These are phyloP conservation scores for Uronychia setigera DNA, from an alignment of 73 alveolate genomes.

Conservation along the genomic window DNA sequence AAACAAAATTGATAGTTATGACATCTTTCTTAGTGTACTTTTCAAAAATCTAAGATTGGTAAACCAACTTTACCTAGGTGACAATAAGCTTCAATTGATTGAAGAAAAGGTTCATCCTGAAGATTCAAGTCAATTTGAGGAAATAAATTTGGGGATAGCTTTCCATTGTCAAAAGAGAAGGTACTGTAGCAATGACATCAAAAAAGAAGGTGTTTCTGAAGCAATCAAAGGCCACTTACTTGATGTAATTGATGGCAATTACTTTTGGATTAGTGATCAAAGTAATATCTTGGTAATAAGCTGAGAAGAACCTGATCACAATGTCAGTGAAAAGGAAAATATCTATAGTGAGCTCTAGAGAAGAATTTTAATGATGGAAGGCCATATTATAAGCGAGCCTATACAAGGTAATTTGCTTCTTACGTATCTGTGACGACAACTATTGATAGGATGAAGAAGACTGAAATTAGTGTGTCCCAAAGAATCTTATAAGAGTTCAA, in stretches of 20 bases:
- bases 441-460: background rate
- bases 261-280: background rate
- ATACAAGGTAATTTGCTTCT: too few relatives aligned
- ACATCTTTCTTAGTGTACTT: too few relatives aligned
- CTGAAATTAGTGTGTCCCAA: background rate
- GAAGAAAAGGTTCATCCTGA: background rate
- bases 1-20: background rate
- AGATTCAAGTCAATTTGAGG: background rate
- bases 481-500: background rate
- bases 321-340: background rate
- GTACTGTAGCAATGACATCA: background rate
- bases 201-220: background rate
- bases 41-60: too few relatives aligned
- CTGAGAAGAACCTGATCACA: background rate
- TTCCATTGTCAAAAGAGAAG: background rate
- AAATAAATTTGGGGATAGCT: background rate
- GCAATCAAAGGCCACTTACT: too few relatives aligned
- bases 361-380: too few relatives aligned
- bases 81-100: background rate
- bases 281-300: slow-evolving; percentile 1
- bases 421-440: background rate
- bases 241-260: background rate
- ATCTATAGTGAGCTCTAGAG: background rate
- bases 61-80: too few relatives aligned
- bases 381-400: too few relatives aligned